Percentiles rank a stretch among this genome's conserved stretches.
Conservation (phyloP, 1,139 yeast genomes). For the Sugiyamaella sp. region DNA sequence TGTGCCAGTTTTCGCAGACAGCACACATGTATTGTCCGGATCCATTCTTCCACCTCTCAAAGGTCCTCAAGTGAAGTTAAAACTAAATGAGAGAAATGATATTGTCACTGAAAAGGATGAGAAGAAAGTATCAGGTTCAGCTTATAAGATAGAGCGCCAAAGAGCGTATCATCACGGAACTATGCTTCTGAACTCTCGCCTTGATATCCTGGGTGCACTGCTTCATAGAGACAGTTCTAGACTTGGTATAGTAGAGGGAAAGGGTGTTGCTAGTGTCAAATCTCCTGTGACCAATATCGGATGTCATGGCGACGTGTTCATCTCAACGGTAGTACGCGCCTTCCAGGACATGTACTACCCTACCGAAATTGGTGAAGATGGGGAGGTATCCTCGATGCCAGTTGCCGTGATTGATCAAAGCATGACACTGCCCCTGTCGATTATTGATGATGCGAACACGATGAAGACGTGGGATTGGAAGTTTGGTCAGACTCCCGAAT, state of each 20-base stretch:
- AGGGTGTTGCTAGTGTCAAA: constrained; percentile 74
- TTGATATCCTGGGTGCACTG: constrained; percentile 59
- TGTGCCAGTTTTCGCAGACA: constrained; percentile 1
- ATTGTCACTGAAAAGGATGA: constrained; percentile 54
- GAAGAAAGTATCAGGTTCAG: constrained; percentile 83
- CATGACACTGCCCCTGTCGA: constrained; percentile 51
- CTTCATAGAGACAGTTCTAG: constrained; percentile 53
- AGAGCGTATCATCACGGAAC: constrained; percentile 96
- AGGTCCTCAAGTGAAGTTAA: constrained; percentile 43
- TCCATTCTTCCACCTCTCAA: constrained; percentile 23
- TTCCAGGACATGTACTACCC: constrained; percentile 36
- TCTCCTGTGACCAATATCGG: constrained; percentile 73
- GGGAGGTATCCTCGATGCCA: constrained; percentile 9
- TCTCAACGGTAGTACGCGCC: constrained; percentile 50
- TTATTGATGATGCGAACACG: constrained; percentile 49
- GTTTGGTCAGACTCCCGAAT: constrained; percentile 71
- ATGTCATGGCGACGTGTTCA: constrained; percentile 52
- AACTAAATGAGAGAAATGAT: constrained; percentile 77
- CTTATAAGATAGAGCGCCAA: constrained; percentile 81
- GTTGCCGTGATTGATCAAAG: constrained; percentile 25
- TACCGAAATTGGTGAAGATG: constrained; percentile 27
- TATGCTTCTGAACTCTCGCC: constrained; percentile 73
- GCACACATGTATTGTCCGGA: constrained; percentile 7
- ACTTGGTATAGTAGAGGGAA: constrained; percentile 57
- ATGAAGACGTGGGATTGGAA: constrained; percentile 69